These are phyloP conservation scores for Syzygium grande DNA, from an alignment of 345 rosid species.

Conservation along the genomic window DNA sequence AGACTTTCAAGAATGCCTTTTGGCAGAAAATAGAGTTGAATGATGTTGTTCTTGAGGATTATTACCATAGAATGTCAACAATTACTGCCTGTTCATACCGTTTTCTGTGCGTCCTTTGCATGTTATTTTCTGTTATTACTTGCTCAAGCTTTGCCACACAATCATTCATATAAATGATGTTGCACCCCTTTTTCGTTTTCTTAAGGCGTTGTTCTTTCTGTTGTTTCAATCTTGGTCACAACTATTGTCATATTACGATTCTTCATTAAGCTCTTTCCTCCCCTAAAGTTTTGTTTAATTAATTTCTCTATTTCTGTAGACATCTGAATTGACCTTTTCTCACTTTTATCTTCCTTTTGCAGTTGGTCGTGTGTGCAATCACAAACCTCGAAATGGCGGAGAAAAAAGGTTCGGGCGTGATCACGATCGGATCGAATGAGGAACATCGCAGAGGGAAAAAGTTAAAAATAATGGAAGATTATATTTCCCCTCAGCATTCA, in stretches of 20 bases:
- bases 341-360: not conserved
- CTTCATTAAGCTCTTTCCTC: not conserved
- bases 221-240: not conserved
- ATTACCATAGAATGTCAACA: not conserved
- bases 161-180: not conserved
- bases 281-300: not conserved
- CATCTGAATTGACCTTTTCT: not conserved
- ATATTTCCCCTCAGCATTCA: not conserved
- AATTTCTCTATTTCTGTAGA: not conserved
- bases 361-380: not conserved
- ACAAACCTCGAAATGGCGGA: not conserved
- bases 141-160: not conserved
- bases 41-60: not conserved
- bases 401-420: not conserved
- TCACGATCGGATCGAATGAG: not conserved
- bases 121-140: not conserved
- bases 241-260: not conserved
- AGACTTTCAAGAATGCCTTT: not conserved
- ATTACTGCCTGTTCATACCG: not conserved
- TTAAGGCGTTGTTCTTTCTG: not conserved
- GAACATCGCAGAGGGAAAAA: not conserved
- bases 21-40: not conserved
- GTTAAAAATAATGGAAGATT: not conserved
- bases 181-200: not conserved
- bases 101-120: not conserved